A percentile compares a stretch with the other conserved stretches of the same genome.
These are phyloP conservation scores for Mimosa bimucronata DNA, from an alignment of 306 rosid species.

Conservation along the genomic window DNA sequence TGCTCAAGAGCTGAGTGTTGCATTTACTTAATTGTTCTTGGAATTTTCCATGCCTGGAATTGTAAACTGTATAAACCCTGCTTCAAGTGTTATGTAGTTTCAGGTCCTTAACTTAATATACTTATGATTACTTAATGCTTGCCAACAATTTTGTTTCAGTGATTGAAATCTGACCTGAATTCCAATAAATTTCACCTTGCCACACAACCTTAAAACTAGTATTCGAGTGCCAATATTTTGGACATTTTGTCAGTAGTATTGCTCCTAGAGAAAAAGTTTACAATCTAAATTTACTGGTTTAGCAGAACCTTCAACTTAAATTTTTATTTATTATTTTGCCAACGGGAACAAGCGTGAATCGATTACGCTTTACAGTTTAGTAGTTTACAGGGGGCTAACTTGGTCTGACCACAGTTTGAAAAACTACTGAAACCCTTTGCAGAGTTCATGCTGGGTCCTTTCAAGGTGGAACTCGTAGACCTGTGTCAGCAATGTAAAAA, in stretches of 20 bases:
- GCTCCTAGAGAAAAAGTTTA: background rate
- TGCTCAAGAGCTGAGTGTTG: background rate
- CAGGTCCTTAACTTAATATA: background rate
- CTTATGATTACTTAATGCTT: background rate
- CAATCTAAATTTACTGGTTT: background rate
- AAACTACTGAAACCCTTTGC: background rate
- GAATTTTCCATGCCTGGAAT: background rate
- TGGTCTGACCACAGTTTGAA: background rate
- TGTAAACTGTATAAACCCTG: background rate
- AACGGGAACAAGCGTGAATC: too few relatives aligned
- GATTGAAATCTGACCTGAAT: background rate
- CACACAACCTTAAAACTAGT: background rate
- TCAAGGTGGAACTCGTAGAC: background rate
- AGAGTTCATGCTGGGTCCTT: background rate
- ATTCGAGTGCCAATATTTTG: background rate
- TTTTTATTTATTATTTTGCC: background rate
- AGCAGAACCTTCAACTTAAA: background rate
- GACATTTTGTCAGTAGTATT: background rate
- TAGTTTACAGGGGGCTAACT: too few relatives aligned
- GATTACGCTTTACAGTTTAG: too few relatives aligned
- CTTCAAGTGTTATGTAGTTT: background rate
- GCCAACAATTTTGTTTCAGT: background rate
- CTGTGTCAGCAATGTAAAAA: too few relatives aligned
- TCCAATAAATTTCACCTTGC: background rate
- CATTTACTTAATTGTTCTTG: background rate